phyloP scores from a whole-genome alignment of 306 rosid genomes.

The Inga oerstediana region DNA sequence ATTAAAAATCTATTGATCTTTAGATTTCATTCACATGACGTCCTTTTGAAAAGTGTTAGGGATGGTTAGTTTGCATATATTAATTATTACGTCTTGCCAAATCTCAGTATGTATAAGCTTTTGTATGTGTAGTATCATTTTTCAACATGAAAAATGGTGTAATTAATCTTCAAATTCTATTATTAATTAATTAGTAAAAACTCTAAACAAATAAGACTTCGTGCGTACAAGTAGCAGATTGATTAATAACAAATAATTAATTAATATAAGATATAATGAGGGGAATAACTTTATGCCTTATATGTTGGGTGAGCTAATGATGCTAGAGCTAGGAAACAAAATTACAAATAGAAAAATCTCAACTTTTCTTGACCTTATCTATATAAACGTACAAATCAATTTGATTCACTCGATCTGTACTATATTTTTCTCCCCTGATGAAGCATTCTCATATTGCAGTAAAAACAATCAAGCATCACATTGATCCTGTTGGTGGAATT shows the following conservation, averaged over 20 bases:
- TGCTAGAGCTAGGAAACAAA: slow-evolving; percentile 28
- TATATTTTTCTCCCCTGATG: neutral
- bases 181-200: neutral
- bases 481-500: slow-evolving; percentile 1
- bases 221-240: neutral
- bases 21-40: slow-evolving; percentile 33
- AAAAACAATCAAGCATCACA: slow-evolving; percentile 12
- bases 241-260: no score
- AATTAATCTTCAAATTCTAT: slow-evolving; percentile 1
- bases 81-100: slow-evolving; percentile 32
- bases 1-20: neutral
- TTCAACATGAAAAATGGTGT: slow-evolving; percentile 1
- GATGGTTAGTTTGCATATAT: slow-evolving; percentile 28
- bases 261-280: neutral
- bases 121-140: slow-evolving; percentile 60
- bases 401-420: neutral
- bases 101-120: slow-evolving; percentile 42
- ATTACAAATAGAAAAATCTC: slow-evolving; percentile 2
- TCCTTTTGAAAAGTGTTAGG: slow-evolving; percentile 29
- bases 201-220: neutral
- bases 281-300: slow-evolving; percentile 31
- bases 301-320: slow-evolving; percentile 41
- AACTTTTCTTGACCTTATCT: slow-evolving; percentile 12
- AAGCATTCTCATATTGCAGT: neutral
- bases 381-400: neutral